phyloP scores from a whole-genome alignment of 2,329 filamentous ascomycete species.

The Escovopsis sp. region DNA sequence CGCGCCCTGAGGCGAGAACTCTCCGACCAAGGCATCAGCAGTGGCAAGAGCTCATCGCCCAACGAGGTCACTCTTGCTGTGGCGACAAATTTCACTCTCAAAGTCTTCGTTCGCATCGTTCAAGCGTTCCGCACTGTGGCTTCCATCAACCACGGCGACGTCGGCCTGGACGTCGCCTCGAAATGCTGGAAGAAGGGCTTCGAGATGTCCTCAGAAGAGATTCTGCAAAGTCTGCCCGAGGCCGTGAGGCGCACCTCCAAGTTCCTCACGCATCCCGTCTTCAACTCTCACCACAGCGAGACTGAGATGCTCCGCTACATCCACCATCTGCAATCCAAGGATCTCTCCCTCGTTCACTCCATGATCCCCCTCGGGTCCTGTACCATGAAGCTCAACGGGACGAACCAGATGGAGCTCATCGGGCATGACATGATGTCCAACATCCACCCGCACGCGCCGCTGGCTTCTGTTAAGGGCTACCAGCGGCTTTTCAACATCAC shows the following conservation, averaged over 20 bases:
- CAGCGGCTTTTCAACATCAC: conserved; percentile 54
- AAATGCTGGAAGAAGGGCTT: conserved; percentile 26
- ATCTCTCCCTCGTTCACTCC: conserved; percentile 84
- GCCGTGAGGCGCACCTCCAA: conserved; percentile 53
- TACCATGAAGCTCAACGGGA: conserved; percentile 96
- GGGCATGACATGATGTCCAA: conserved; percentile 62
- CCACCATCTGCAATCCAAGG: conserved; percentile 82
- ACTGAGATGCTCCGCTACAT: conserved; percentile 92
- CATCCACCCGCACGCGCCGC: conserved; percentile 67
- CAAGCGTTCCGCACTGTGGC: conserved; percentile 15
- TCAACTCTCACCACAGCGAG: conserved; percentile 90
- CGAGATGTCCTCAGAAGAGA: conserved; percentile 20
- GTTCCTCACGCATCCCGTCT: conserved; percentile 81
- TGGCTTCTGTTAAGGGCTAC: conserved; percentile 52
- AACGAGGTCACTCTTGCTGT: conserved; percentile 15
- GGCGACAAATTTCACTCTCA: conserved; percentile 12
- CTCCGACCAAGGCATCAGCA: conserved; percentile 49
- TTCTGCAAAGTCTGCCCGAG: conserved; percentile 33
- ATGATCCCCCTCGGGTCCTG: conserved; percentile 97
- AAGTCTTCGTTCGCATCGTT: conserved; percentile 10
- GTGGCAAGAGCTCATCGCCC: conserved; percentile 45
- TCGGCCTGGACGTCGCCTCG: conserved; percentile 16
- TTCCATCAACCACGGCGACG: conserved; percentile 12
- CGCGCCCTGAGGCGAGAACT: conserved; percentile 20
- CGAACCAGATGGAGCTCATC: conserved; percentile 82